Percentiles rank a stretch among this genome's conserved stretches.
Evolutionary conservation across 345 rosid species (phyloP).

Genomic region (Microthlaspi erraticum): DNA sequence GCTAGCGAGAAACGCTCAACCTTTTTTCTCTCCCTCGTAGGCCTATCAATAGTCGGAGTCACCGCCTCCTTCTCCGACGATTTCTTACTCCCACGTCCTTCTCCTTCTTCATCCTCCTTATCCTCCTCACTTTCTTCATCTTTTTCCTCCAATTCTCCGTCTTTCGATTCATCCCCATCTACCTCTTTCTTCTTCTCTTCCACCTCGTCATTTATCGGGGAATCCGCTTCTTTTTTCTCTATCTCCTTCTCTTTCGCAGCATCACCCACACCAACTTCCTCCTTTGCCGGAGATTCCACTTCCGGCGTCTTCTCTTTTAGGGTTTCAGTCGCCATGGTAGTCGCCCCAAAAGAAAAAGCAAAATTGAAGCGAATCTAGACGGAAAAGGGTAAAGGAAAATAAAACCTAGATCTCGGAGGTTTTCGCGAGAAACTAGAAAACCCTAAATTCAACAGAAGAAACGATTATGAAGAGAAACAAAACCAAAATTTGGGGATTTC

Average conservation of each 20-base stretch:
- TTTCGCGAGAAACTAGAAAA: slow-evolving; percentile 26
- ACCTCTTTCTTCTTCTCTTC: slow-evolving; percentile 34
- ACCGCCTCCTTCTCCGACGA: slow-evolving; percentile 49
- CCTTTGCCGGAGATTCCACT: slow-evolving; percentile 49
- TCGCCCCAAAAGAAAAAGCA: slow-evolving; percentile 7
- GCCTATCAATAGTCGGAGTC: slow-evolving; percentile 72
- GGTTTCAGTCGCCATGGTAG: slow-evolving; percentile 68
- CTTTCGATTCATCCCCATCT: slow-evolving; percentile 27
- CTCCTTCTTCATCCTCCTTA: slow-evolving; percentile 3
- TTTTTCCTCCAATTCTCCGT: slow-evolving; percentile 1
- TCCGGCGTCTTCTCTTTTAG: slow-evolving; percentile 62
- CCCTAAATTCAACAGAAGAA: slow-evolving; percentile 24
- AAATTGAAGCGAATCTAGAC: slow-evolving; percentile 13
- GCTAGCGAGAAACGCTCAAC: slow-evolving; percentile 89
- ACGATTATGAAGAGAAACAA: slow-evolving; percentile 27
- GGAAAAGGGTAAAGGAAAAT: neutral
- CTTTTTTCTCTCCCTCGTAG: slow-evolving; percentile 83
- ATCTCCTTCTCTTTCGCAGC: slow-evolving; percentile 20
- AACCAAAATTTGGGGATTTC: slow-evolving; percentile 32
- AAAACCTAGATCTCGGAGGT: slow-evolving; percentile 38
- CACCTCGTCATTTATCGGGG: slow-evolving; percentile 14
- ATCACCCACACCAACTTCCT: slow-evolving; percentile 24
- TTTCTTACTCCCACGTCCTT: slow-evolving; percentile 45
- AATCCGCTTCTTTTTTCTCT: slow-evolving; percentile 28
- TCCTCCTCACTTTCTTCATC: slow-evolving; percentile 34